Evolutionary conservation across 1,139 yeast species (phyloP).

Genomic region (Geotrichum restrictum): DNA sequence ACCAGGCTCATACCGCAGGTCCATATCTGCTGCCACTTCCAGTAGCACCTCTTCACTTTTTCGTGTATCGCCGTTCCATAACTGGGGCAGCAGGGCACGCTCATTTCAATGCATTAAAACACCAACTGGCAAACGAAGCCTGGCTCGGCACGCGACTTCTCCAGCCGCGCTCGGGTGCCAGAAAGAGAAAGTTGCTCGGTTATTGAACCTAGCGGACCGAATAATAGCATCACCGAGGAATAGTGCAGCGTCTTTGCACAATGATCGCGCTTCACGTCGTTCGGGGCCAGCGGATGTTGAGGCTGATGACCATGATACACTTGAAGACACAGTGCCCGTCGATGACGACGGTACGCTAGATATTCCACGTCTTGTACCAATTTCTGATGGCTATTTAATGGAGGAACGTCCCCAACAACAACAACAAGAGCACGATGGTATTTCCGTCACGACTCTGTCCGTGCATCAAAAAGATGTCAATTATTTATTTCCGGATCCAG

Average conservation of each 20-base stretch:
- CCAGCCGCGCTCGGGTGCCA: background rate
- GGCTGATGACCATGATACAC: background rate
- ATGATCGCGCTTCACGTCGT: too few relatives aligned
- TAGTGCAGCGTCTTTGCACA: background rate
- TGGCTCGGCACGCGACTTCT: slow-evolving; percentile 13
- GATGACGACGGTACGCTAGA: background rate
- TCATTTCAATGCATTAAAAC: background rate
- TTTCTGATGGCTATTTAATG: background rate
- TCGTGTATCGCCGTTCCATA: background rate
- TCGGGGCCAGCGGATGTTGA: background rate
- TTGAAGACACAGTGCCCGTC: background rate
- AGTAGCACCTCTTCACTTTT: background rate
- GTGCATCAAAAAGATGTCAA: too few relatives aligned
- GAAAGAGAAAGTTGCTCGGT: slow-evolving; percentile 5
- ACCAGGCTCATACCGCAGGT: too few relatives aligned
- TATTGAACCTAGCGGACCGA: slow-evolving; percentile 9
- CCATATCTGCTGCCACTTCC: background rate
- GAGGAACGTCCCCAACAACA: too few relatives aligned
- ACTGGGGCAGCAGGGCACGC: background rate
- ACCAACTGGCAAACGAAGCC: background rate
- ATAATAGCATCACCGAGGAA: background rate
- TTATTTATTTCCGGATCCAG: too few relatives aligned
- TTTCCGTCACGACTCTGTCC: too few relatives aligned
- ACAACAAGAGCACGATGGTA: too few relatives aligned
- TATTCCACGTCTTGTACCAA: background rate